Evolutionary conservation across 306 rosid species (phyloP).

Genomic region (Trifolium subterraneum): DNA sequence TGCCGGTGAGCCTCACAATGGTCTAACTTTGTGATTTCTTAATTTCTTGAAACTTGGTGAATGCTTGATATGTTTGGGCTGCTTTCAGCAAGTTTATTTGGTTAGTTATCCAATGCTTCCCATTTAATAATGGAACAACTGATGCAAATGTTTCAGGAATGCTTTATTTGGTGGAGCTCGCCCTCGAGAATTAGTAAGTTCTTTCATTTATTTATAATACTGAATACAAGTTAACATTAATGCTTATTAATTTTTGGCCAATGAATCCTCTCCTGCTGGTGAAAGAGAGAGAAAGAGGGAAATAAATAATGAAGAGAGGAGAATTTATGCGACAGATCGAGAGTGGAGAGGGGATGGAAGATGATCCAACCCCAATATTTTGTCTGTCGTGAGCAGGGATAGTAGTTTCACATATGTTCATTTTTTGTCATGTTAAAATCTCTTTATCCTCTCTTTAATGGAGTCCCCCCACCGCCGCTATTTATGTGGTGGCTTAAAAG

Average conservation of each 20-base stretch:
- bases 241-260: background rate
- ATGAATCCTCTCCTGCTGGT: background rate
- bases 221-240: constrained; percentile 24
- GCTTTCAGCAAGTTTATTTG: constrained; percentile 36
- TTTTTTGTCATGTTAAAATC: constrained; percentile 1
- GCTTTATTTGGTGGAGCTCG: constrained; percentile 97
- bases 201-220: constrained; percentile 13
- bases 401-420: background rate
- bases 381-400: background rate
- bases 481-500: constrained; percentile 23
- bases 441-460: background rate
- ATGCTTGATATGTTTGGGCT: constrained; percentile 15
- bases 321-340: background rate
- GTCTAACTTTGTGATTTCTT: constrained; percentile 28
- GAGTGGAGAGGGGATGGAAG: background rate
- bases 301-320: background rate
- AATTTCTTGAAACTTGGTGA: constrained; percentile 11
- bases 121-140: constrained; percentile 36
- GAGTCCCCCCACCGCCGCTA: background rate
- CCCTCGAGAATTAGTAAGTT: constrained; percentile 89
- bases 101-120: constrained; percentile 9
- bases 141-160: constrained; percentile 67
- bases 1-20: background rate
- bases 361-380: background rate
- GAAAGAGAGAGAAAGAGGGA: too few relatives aligned